Conservation (phyloP, 2,329 filamentous ascomycete genomes). For the Chrysoporthe puriensis region DNA sequence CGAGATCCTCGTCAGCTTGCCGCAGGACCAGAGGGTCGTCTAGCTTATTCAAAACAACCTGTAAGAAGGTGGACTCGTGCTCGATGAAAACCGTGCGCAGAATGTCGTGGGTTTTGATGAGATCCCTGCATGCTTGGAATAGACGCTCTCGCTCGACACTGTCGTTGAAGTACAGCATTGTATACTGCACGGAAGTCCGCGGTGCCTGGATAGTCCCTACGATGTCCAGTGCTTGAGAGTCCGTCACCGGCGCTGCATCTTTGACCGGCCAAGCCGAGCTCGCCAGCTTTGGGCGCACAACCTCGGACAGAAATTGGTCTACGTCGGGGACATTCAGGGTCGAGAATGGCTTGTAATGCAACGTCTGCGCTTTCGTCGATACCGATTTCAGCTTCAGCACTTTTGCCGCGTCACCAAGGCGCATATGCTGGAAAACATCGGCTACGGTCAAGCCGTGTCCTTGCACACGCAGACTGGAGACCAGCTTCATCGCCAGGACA, state of each 20-base stretch:
- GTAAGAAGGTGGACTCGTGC: constrained; percentile 39
- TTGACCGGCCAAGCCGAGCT: constrained; percentile 40
- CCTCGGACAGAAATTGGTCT: constrained; percentile 39
- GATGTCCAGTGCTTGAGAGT: constrained; percentile 46
- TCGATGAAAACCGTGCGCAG: constrained; percentile 43
- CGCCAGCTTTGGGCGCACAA: constrained; percentile 41
- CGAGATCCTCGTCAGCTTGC: constrained; percentile 36
- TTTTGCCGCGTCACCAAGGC: constrained; percentile 39
- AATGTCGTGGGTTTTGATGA: constrained; percentile 41
- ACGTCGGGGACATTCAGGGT: constrained; percentile 38
- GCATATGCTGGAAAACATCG: constrained; percentile 47
- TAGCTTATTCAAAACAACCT: constrained; percentile 41
- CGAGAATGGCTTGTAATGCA: constrained; percentile 41
- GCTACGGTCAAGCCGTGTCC: constrained; percentile 50
- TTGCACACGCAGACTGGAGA: constrained; percentile 46
- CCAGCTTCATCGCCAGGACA: constrained; percentile 45
- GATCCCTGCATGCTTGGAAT: constrained; percentile 35
- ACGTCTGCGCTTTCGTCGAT: constrained; percentile 27
- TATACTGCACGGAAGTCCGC: constrained; percentile 44
- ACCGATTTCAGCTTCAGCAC: constrained; percentile 37
- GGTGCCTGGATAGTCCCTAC: constrained; percentile 41
- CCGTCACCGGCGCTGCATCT: constrained; percentile 44
- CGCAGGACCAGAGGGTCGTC: constrained; percentile 35
- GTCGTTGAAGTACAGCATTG: constrained; percentile 39
- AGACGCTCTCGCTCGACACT: constrained; percentile 36